A percentile compares a stretch with the other conserved stretches of the same genome.
Evolutionary conservation across 1,284 basidiomycete genomes (phyloP).

Genomic region (Melampsora larici-populina): DNA sequence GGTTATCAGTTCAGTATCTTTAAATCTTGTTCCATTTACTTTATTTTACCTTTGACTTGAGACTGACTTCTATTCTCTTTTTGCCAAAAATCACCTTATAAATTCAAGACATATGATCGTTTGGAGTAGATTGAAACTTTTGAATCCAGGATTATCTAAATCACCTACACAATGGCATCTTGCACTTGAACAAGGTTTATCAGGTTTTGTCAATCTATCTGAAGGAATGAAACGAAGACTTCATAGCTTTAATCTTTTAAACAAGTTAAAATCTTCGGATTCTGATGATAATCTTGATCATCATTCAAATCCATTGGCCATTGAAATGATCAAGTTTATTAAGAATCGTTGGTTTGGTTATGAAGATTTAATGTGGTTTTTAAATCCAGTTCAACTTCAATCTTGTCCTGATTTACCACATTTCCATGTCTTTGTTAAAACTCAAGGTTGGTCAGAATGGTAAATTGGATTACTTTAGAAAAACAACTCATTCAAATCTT

Average conservation of each 20-base stretch:
- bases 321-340: slow-evolving; percentile 18
- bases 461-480: not conserved
- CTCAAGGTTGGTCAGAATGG: not conserved
- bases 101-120: slow-evolving; percentile 21
- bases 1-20: slow-evolving; percentile 17
- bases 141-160: slow-evolving; percentile 19
- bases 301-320: not conserved
- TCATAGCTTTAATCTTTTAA: not conserved
- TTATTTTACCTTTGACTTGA: not conserved
- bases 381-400: slow-evolving; percentile 37
- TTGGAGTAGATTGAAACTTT: slow-evolving; percentile 29
- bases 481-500: not conserved
- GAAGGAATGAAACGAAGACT: not conserved
- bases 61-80: not conserved
- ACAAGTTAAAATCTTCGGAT: not conserved
- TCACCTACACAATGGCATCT: not conserved
- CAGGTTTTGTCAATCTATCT: slow-evolving; percentile 23
- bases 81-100: not conserved
- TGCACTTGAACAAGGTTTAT: slow-evolving; percentile 7
- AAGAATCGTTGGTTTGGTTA: slow-evolving; percentile 23
- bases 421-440: slow-evolving; percentile 42
- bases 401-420: slow-evolving; percentile 41
- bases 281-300: not conserved
- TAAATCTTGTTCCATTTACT: not conserved
- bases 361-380: slow-evolving; percentile 29